phyloP scores from a whole-genome alignment of 495 filamentous ascomycete genomes.

The Rhizodiscina lignyota region DNA sequence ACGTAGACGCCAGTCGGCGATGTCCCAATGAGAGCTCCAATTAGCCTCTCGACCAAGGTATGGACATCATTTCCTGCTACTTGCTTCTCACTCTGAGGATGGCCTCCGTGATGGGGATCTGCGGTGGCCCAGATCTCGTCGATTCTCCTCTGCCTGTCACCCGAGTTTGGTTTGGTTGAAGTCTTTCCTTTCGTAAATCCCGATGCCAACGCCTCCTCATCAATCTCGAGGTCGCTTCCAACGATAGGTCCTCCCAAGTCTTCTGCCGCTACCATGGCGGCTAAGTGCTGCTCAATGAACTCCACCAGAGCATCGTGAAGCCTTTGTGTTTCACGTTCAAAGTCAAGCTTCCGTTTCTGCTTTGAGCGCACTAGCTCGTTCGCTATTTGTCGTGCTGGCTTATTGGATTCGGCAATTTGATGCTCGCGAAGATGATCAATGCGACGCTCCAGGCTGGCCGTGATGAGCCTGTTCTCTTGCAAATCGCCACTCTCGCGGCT shows the following conservation, averaged over 20 bases:
- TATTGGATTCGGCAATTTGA: constrained; percentile 34
- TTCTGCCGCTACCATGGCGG: constrained; percentile 71
- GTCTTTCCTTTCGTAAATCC: constrained; percentile 53
- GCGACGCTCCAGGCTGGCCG: constrained; percentile 37
- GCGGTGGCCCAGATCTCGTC: constrained; percentile 48
- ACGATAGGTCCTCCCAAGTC: constrained; percentile 74
- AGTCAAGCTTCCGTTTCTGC: constrained; percentile 35
- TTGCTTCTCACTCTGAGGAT: constrained; percentile 38
- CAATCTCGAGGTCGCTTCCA: constrained; percentile 51
- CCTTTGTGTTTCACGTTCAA: constrained; percentile 35
- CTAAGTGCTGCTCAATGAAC: constrained; percentile 61
- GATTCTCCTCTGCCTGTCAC: constrained; percentile 45
- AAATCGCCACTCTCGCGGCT: constrained; percentile 43
- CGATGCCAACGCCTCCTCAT: constrained; percentile 40
- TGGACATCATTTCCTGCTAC: constrained; percentile 51
- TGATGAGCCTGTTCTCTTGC: constrained; percentile 37
- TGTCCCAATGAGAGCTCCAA: constrained; percentile 41
- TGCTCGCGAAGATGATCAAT: constrained; percentile 37
- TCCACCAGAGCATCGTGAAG: constrained; percentile 45
- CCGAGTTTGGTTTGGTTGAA: constrained; percentile 22
- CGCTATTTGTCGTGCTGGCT: constrained; percentile 40
- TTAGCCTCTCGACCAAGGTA: constrained; percentile 45
- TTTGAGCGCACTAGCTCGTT: constrained; percentile 40
- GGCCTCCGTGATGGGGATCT: constrained; percentile 16
- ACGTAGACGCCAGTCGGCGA: constrained; percentile 41